These are phyloP conservation scores for Fusarium sp. DNA, from an alignment of 2,329 filamentous ascomycete species.

Conservation along the genomic window DNA sequence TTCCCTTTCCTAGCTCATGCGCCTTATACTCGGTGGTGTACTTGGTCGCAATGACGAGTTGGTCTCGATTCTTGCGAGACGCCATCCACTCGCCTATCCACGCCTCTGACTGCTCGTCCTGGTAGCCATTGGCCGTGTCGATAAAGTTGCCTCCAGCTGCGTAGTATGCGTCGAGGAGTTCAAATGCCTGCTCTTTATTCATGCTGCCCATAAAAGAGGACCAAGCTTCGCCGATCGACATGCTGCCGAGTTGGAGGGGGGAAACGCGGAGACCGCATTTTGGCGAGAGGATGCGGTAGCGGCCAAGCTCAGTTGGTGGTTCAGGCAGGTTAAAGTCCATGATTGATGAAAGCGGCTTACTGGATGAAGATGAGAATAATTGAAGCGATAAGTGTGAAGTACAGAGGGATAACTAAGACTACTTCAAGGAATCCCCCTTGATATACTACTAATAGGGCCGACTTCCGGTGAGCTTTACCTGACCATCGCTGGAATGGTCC, in stretches of 20 bases:
- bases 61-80: background rate
- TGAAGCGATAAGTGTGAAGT: background rate
- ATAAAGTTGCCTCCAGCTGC: background rate
- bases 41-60: background rate
- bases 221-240: background rate
- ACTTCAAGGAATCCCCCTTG: background rate
- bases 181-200: background rate
- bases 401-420: background rate
- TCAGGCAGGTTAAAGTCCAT: background rate
- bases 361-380: background rate
- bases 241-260: background rate
- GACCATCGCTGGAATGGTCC: background rate
- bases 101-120: background rate
- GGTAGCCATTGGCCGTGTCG: background rate
- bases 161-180: background rate
- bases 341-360: background rate
- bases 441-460: background rate
- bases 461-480: background rate
- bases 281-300: background rate
- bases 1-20: background rate
- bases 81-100: background rate
- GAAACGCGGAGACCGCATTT: background rate
- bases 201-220: background rate
- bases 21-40: background rate
- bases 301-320: background rate